Evolutionary conservation across 176 grass and related monocot genomes (phyloP), one percentile per base, ranked within the genome.

Genomic region (Eragrostis curvula): DNA sequence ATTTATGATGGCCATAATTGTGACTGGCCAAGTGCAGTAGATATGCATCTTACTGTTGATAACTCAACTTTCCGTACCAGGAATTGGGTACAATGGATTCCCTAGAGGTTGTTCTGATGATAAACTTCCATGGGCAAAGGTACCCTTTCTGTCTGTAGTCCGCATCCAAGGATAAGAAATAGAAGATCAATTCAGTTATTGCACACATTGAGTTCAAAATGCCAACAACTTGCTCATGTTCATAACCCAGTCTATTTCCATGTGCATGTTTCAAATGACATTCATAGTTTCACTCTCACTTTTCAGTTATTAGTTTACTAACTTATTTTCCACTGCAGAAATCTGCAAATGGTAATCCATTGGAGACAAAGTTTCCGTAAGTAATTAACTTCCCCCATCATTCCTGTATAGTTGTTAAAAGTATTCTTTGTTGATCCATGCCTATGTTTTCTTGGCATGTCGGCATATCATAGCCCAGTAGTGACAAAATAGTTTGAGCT

Each of bases 111-210:
- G 96, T 91, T 93, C 92, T n/a, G 96, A 95, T 23, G 76, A 95
- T 76, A 90, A 95, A 64, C 92, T 98, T 91, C 96, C 96, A 79
- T 98, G 93, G 93, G 90, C 96, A 61, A 95, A 98, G 96, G 92
- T 98, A 74, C 8, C 3, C 11, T 30, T 85, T 61, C 69, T 77
- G 47, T 36, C 15, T 39, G 55, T 27, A 66, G 59, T 57, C n/a
- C 28, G 41, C 50, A 18, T 52, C 50, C 43, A 45, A 45, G 42
- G 42, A 43, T 51, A 17, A 51, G 16, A 18, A 16, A 27, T 61
- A 28, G 11, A 61, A 61, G 11, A 61, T 61, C 23, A 61, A 8
- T 28, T 13, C 58, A 27, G 24, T 28, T 61, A 52, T 17, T 18
- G 50, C 16, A 52, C 17, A 16, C 18, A 24, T 61, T 23, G 13